phyloP scores from a whole-genome alignment of 2,329 filamentous ascomycete genomes.

The Pleurostoma richardsiae region DNA sequence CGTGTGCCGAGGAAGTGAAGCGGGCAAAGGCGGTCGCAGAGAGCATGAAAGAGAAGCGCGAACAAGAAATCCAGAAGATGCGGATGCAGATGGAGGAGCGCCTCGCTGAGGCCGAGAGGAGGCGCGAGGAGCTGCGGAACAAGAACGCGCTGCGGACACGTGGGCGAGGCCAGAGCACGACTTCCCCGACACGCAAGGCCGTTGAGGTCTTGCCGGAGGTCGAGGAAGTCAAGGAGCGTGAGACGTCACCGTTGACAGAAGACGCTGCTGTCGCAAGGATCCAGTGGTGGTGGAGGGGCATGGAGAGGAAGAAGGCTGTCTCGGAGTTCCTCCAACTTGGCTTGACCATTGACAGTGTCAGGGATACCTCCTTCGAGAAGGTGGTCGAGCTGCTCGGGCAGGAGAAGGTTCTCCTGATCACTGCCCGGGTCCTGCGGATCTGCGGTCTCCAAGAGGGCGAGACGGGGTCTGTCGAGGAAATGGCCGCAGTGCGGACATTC shows the following conservation, averaged over 20 bases:
- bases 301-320: conserved; percentile 53
- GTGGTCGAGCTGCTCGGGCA: conserved; percentile 64
- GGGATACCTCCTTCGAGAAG: conserved; percentile 68
- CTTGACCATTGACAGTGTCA: conserved; percentile 65
- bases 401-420: conserved; percentile 59
- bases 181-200: conserved; percentile 38
- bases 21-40: conserved; percentile 79
- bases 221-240: conserved; percentile 45
- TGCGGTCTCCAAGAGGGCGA: conserved; percentile 66
- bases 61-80: conserved; percentile 66
- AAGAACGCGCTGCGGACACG: conserved; percentile 39
- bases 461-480: conserved; percentile 58
- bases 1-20: conserved; percentile 78
- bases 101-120: conserved; percentile 69
- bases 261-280: conserved; percentile 62
- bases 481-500: conserved; percentile 69
- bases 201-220: conserved; percentile 41
- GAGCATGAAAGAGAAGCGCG: conserved; percentile 73
- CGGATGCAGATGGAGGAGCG: conserved; percentile 74
- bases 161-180: conserved; percentile 47
- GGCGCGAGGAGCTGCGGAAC: conserved; percentile 60
- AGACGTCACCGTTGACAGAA: conserved; percentile 40
- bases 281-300: conserved; percentile 65
- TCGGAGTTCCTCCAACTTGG: conserved; percentile 61
- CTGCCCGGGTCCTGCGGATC: conserved; percentile 62